Evolutionary conservation across 768 basidiomycete species (phyloP), one percentile per base, ranked within the genome.

Genomic region (Clavulina sp.): DNA sequence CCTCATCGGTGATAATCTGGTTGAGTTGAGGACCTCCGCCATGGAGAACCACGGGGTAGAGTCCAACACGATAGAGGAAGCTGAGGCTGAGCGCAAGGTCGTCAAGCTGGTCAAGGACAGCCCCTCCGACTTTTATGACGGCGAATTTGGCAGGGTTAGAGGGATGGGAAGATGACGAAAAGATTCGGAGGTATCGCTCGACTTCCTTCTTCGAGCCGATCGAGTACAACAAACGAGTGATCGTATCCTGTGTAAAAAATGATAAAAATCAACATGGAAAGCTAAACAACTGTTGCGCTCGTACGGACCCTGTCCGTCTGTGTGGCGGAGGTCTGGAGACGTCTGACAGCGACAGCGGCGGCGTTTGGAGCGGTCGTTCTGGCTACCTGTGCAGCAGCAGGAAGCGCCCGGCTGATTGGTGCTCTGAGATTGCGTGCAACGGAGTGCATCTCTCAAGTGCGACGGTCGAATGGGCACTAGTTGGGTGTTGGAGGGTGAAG

Each of bases 121-220:
- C 93, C 44, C 95, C 95, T 54, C 95, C 95, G 59, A 99, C 80
- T 69, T 99, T 99, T 73, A 99, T 81, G 54, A 99, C 95, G 34
- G 89, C 91, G 60, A 95, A 95, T 65, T 88, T 93, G 55, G 91
- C 91, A 36, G 87, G 85, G 54, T 87, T 79, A 16, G 85, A 80
- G 2, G 83, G 78, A 60, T 91, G 81, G 4, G 87, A 85, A 21
- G 88, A 81, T n/a, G 86, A 82, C 6, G 89, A 88, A 64, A 99
- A 99, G 62, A 99, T 99, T 47, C 93, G 84, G 29, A 99, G 80
- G 70, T 99, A 92, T 56, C 95, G 83, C 62, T 96, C 92, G 58
- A 99, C 95, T 65, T 99, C 95, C 57, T 88, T 84, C 62, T 95
- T 91, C 29, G 87, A 86, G 49, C 93, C 95, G 57, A 99, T 82